Conservation (phyloP, 208 protist genomes). For the Phytomonas serpens region DNA sequence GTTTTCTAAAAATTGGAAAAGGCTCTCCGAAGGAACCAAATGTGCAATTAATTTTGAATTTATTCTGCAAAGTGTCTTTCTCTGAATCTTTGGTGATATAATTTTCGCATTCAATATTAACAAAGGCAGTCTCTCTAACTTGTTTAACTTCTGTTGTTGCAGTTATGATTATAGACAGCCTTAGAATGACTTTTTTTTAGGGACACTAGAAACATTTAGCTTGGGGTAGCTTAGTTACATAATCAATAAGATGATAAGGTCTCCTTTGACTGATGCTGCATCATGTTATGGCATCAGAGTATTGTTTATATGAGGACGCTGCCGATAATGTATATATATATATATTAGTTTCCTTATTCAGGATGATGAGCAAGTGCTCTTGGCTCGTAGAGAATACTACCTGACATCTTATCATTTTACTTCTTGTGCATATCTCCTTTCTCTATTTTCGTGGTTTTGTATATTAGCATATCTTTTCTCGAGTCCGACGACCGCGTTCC, state of each 20-base stretch:
- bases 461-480: not conserved
- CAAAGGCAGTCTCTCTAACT: not conserved
- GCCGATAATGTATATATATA: not conserved
- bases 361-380: not conserved
- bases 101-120: not conserved
- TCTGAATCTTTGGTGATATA: slow-evolving; percentile 1
- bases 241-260: not conserved
- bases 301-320: not conserved
- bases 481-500: not conserved
- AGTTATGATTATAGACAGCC: not conserved
- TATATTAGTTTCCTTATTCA: not conserved
- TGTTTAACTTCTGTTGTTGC: not conserved
- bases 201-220: not conserved
- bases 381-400: not conserved
- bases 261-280: not conserved
- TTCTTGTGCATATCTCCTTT: not conserved
- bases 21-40: not conserved
- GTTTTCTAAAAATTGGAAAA: not conserved
- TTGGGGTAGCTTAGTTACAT: not conserved
- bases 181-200: not conserved
- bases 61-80: not conserved
- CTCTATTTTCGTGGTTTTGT: not conserved
- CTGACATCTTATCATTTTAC: not conserved
- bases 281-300: not conserved
- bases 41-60: not conserved